These are phyloP conservation scores for Lotmaria passim DNA, from an alignment of 208 protist genomes.

Conservation along the genomic window DNA sequence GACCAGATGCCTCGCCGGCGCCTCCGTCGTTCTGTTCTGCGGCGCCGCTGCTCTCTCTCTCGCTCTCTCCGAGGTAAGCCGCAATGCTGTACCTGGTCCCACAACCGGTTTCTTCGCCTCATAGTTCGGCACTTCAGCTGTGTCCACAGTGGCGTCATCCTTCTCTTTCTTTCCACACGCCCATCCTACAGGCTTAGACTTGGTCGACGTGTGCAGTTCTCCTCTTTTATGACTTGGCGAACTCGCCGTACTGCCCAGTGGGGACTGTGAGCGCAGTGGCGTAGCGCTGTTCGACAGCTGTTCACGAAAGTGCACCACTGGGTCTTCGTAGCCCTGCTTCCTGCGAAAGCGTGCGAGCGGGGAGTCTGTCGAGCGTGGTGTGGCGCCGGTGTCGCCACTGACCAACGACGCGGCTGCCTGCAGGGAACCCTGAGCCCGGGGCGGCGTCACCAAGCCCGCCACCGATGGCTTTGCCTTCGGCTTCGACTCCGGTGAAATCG, in stretches of 20 bases:
- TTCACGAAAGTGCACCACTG: not conserved
- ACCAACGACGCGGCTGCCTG: conserved; percentile 5
- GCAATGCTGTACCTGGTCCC: not conserved
- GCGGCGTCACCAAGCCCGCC: not conserved
- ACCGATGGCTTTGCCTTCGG: not conserved
- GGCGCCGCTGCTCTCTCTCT: not conserved
- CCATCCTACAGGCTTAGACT: not conserved
- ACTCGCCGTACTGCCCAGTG: not conserved
- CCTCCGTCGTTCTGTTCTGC: not conserved
- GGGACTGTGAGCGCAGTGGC: not conserved
- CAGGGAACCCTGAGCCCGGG: not conserved
- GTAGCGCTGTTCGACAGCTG: not conserved
- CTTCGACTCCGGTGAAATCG: not conserved
- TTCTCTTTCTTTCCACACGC: too few species aligned
- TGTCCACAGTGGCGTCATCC: too few species aligned
- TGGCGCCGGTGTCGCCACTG: too few species aligned
- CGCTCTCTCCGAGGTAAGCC: not conserved
- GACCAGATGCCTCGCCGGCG: not conserved
- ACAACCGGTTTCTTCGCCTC: not conserved
- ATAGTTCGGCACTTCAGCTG: too few species aligned
- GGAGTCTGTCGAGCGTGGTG: conserved; percentile 5
- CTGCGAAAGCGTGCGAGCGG: conserved; percentile 18
- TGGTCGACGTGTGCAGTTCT: not conserved
- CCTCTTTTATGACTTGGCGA: not conserved
- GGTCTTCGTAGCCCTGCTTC: conserved; percentile 16